A percentile compares a stretch with the other conserved stretches of the same genome.
phyloP scores from a whole-genome alignment of 1,284 basidiomycete genomes.

The Moesziomyces parantarcticus region DNA sequence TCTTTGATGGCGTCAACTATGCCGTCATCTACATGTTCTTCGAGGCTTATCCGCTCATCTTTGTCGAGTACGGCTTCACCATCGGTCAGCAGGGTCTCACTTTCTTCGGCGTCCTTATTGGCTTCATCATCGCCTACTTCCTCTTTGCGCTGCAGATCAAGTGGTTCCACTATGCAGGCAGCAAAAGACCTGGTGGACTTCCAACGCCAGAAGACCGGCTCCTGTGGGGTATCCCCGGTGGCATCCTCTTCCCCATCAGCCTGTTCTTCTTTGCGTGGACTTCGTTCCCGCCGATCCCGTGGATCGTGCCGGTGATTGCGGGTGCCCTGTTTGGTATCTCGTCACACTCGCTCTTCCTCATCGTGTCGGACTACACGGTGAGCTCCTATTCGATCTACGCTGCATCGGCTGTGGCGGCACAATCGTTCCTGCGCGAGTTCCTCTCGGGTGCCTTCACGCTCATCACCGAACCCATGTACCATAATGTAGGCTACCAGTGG shows the following conservation, averaged over 20 bases:
- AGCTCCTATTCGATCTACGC: slow-evolving; percentile 53
- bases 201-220: slow-evolving; percentile 43
- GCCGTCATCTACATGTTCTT: slow-evolving; percentile 68
- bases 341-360: slow-evolving; percentile 58
- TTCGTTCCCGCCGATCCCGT: slow-evolving; percentile 46
- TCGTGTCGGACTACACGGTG: slow-evolving; percentile 59
- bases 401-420: slow-evolving; percentile 54
- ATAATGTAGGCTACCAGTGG: slow-evolving; percentile 52
- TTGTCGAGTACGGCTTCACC: slow-evolving; percentile 54
- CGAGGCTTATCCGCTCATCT: slow-evolving; percentile 68
- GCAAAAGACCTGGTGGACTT: slow-evolving; percentile 21
- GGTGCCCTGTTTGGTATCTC: slow-evolving; percentile 49
- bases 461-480: slow-evolving; percentile 49
- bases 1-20: slow-evolving; percentile 63
- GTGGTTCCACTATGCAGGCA: slow-evolving; percentile 32
- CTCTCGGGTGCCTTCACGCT: slow-evolving; percentile 50
- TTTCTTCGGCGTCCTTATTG: slow-evolving; percentile 49
- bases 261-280: slow-evolving; percentile 63
- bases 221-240: slow-evolving; percentile 47
- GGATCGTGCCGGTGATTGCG: slow-evolving; percentile 55
- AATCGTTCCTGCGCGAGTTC: slow-evolving; percentile 54
- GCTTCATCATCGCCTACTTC: slow-evolving; percentile 45
- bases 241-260: slow-evolving; percentile 42
- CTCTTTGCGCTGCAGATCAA: slow-evolving; percentile 43
- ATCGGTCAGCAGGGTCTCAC: slow-evolving; percentile 46